Conservation (phyloP, 75 land plant species). For the Azolla pinnata region DNA sequence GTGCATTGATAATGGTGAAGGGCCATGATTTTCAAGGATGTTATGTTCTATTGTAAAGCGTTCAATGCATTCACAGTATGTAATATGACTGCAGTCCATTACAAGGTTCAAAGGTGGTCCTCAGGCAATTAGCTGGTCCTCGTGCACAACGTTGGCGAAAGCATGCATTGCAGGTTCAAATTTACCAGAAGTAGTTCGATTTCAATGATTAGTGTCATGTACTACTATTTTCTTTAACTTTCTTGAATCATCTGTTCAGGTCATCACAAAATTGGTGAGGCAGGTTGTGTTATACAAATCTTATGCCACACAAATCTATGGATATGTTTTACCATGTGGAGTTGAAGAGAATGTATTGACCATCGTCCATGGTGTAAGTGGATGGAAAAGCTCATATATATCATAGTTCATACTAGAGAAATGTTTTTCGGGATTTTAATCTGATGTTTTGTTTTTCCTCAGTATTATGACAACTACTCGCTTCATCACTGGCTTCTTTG, state of each 20-base stretch:
- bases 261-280: slow-evolving; percentile 53
- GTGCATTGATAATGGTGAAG: not conserved
- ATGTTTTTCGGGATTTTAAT: too few relatives aligned
- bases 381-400: not conserved
- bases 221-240: too few relatives aligned
- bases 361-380: slow-evolving; percentile 75
- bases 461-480: slow-evolving; percentile 87
- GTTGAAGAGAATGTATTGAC: slow-evolving; percentile 29
- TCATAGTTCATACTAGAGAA: too few relatives aligned
- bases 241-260: slow-evolving; percentile 48
- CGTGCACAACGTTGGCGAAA: slow-evolving; percentile 74
- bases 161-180: slow-evolving; percentile 81
- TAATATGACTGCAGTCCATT: slow-evolving; percentile 35
- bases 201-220: too few relatives aligned
- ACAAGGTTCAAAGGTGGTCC: slow-evolving; percentile 66
- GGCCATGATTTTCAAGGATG: not conserved
- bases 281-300: slow-evolving; percentile 60
- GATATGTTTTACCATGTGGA: slow-evolving; percentile 45
- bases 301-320: slow-evolving; percentile 88
- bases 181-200: too few relatives aligned
- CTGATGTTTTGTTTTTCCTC: slow-evolving; percentile 13
- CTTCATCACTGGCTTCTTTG: slow-evolving; percentile 82
- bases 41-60: not conserved
- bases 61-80: not conserved
- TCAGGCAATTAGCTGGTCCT: slow-evolving; percentile 48